Evolutionary conservation across 208 protist species (phyloP), one percentile per base, ranked within the genome.

Genomic region (Trypanosomatidae sp.): DNA sequence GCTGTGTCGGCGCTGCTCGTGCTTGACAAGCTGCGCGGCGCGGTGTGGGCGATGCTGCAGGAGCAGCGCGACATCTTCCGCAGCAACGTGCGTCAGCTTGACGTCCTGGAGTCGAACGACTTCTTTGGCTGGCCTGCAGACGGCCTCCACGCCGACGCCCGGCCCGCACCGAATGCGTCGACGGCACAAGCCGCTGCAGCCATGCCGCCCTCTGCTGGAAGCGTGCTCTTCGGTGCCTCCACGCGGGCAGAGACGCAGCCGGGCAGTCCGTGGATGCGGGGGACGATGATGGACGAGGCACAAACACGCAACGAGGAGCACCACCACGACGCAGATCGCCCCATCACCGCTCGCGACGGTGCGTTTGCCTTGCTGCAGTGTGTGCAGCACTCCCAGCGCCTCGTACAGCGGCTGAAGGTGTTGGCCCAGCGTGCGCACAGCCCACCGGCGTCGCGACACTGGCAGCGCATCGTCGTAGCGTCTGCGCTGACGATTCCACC

Each of bases 371-470:
- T 89, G 66, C 69, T 84, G 53, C 75, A 73, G 64, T 78, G 73
- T 25, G 76, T 80, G 30, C 62, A 80, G n/a, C 49, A 65, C 44
- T 75, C 81, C 0, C 67, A 52, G 47, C 50, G 25, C 28, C 72
- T 86, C 8, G 28, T 81, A 25, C 71, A 52, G 36, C 62, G 74
- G 17, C 69, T 89, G 36, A 76, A 69, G 43, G 46, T 68, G 28
- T 46, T 81, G 13, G 76, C 85, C 46, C 66, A 82, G 39, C 55
- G 72, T 28, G 64, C 71, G 8, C 77, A 90, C 75, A 62, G 52
- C 25, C 85, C 85, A 3, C 85, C 85, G 0, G 22, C 77, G 19
- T 58, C 79, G 7, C 85, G 85, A 2, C 82, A 87, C 72, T 86
- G 81, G 82, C 76, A 60, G 60, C 89, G 81, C 55, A 71, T 85